Evolutionary conservation across 495 filamentous ascomycete genomes (phyloP), one percentile per base, ranked within the genome.

Genomic region (Talaromyces liani): DNA sequence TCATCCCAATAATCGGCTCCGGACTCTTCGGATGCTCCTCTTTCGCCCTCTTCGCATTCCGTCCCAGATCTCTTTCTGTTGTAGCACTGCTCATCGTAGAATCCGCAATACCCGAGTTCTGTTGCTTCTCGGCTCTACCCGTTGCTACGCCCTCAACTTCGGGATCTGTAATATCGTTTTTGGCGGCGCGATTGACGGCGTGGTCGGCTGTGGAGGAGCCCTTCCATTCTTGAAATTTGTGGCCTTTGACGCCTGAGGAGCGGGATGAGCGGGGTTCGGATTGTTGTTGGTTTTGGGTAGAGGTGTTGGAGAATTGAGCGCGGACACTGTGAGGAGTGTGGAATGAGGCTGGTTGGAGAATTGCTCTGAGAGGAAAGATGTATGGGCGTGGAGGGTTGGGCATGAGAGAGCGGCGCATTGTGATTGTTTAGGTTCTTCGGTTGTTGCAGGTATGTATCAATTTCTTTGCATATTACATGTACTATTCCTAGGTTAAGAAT

Each of bases 1-100:
- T 86, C 85, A 88, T 88, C 22, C 87, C 87, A 72, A 89, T 84
- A 2, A 88, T 76, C 1, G 84, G 81, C 65, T 81, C 81, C 9
- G 87, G 87, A 10, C 86, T 85, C 62, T 87, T 82, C 0, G 87
- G 88, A 69, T 84, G 75, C 59, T 88, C 87, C 67, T 82, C 67
- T 74, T 89, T 87, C 8, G 82, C 83, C 69, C 84, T 79, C 64
- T 73, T 65, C 29, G 74, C 79, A 62, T 77, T 72, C 51, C 80
- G 74, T 18, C 65, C 58, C 33, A 72, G 72, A 63, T 80, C 81
- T 60, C 75, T 75, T 66, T 82, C 67, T 24, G 75, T 78, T 6
- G 72, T 79, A 20, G 71, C 81, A 36, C 77, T 65, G 55, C 73
- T 70, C 63, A 79, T 71, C n/a, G 69, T 68, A n/a, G 67, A 60